Percentiles rank a stretch among this genome's conserved stretches.
phyloP scores from a whole-genome alignment of 306 rosid species.

The Acacia confusa region DNA sequence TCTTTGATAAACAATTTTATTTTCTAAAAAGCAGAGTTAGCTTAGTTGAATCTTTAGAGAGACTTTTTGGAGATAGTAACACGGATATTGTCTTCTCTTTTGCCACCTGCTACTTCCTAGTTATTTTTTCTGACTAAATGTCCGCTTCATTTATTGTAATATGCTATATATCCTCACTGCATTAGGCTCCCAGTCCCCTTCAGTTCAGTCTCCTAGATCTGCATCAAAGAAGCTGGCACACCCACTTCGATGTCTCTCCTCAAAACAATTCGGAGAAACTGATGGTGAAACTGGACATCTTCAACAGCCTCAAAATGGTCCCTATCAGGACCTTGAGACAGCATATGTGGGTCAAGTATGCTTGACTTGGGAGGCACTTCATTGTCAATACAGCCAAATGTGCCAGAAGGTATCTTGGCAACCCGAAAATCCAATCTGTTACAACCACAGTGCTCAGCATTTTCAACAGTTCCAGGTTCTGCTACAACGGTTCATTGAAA shows the following conservation, averaged over 20 bases:
- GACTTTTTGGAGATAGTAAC: background rate
- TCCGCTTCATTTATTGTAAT: conserved; percentile 9
- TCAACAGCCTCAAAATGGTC: conserved; percentile 54
- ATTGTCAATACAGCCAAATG: conserved; percentile 86
- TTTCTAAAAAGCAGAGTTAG: too few species aligned
- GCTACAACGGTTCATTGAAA: conserved; percentile 88
- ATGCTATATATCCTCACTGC: conserved; percentile 14
- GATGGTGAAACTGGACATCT: conserved; percentile 78
- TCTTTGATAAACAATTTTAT: background rate
- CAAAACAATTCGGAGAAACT: conserved; percentile 75
- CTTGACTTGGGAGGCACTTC: conserved; percentile 98
- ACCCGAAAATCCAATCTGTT: conserved; percentile 68
- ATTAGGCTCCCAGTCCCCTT: conserved; percentile 56
- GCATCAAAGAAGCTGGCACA: conserved; percentile 81
- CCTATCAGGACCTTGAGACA: conserved; percentile 73
- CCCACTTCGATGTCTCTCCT: conserved; percentile 91
- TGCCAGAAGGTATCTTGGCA: conserved; percentile 77
- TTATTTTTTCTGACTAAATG: background rate
- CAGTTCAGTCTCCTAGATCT: conserved; percentile 73
- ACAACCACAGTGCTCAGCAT: conserved; percentile 77
- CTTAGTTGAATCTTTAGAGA: background rate
- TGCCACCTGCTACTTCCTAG: background rate
- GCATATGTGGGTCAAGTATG: conserved; percentile 88
- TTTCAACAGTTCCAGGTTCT: conserved; percentile 96
- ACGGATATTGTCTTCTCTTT: background rate